Percentiles rank a stretch among this genome's conserved stretches.
These are phyloP conservation scores for Leptographium lundbergii DNA, from an alignment of 2,329 filamentous ascomycete species.

Conservation along the genomic window DNA sequence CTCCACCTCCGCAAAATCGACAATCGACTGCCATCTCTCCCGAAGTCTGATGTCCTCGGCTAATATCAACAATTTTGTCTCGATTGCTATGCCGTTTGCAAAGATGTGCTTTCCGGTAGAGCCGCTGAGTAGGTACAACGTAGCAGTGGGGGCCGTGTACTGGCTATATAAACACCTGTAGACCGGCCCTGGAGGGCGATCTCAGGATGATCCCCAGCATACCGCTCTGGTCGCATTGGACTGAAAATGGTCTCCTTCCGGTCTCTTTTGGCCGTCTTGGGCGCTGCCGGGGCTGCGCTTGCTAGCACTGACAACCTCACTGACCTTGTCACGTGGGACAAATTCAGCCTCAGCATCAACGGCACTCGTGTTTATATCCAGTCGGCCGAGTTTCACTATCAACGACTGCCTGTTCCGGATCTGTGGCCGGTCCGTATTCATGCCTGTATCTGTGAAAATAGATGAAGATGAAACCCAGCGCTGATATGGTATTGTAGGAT, in stretches of 20 bases:
- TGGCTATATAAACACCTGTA: no score
- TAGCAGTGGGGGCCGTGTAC: no score
- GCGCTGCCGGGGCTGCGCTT: conserved; percentile 18
- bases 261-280: conserved; percentile 4
- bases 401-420: conserved; percentile 38
- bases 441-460: not conserved
- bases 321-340: conserved; percentile 36
- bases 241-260: not conserved
- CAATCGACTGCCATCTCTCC: no score
- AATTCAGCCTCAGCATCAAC: conserved; percentile 36
- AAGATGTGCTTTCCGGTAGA: no score
- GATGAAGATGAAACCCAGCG: not conserved
- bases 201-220: no score
- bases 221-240: no score
- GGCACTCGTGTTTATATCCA: conserved; percentile 34
- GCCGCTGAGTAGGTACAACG: no score
- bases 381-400: conserved; percentile 39
- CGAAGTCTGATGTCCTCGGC: no score
- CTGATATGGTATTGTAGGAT: conserved; percentile 12
- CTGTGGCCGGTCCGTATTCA: conserved; percentile 27
- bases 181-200: no score
- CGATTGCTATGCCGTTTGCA: no score
- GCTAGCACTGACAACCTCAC: conserved; percentile 22
- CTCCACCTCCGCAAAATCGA: no score
- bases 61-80: no score